phyloP scores from a whole-genome alignment of 371 early-diverging fungal species.

The Actinomortierella ambigua region DNA sequence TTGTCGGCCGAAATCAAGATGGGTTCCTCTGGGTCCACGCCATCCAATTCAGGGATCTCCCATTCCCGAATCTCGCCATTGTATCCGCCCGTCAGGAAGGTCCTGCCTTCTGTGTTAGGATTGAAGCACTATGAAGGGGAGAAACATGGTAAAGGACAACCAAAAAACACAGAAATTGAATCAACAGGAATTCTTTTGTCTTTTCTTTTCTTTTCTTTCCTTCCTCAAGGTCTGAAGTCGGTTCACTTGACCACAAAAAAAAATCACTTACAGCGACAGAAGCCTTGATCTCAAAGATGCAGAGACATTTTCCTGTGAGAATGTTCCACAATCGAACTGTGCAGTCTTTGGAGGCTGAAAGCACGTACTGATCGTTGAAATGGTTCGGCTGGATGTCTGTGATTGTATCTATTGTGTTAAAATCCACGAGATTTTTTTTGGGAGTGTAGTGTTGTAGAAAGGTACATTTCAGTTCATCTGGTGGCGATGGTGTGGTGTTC shows the following conservation, averaged over 20 bases:
- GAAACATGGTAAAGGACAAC: not conserved
- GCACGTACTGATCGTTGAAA: constrained; percentile 61
- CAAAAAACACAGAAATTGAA: not conserved
- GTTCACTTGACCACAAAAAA: not conserved
- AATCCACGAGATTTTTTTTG: not conserved
- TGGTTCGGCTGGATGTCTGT: constrained; percentile 78
- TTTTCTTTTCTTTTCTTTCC: not conserved
- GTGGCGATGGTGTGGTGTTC: not conserved
- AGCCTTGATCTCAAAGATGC: constrained; percentile 65
- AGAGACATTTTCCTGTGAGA: constrained; percentile 64
- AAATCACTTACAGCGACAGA: constrained; percentile 59
- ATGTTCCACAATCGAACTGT: constrained; percentile 91
- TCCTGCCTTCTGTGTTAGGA: constrained; percentile 51
- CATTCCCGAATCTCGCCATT: constrained; percentile 65
- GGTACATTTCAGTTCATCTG: not conserved
- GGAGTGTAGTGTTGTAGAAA: not conserved
- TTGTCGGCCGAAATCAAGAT: constrained; percentile 20
- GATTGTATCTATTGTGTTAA: constrained; percentile 52
- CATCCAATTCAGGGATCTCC: constrained; percentile 53
- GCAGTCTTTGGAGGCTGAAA: constrained; percentile 85
- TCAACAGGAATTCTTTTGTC: not conserved
- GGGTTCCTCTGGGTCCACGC: constrained; percentile 42
- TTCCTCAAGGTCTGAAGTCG: too few species aligned
- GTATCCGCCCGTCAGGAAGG: constrained; percentile 61
- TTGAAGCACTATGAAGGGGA: constrained; percentile 58